Conservation (phyloP, 495 filamentous ascomycete genomes). For the Neurospora sp. region DNA sequence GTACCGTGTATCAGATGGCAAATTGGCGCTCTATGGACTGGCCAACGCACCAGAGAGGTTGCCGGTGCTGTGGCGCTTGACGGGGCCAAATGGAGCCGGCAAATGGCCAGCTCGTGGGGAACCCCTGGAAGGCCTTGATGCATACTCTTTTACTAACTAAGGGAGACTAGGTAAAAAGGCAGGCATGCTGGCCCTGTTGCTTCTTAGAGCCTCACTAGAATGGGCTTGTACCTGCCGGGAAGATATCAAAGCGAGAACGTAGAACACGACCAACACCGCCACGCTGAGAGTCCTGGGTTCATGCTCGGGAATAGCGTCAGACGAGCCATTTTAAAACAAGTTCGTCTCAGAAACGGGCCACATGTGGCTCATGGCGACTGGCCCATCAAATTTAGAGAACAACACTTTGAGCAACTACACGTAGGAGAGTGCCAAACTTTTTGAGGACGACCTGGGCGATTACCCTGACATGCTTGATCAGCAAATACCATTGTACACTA, state of each 20-base stretch:
- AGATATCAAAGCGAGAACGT: neutral
- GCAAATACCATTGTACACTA: neutral
- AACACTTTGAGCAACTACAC: neutral
- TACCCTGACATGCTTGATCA: neutral
- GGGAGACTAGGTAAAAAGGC: neutral
- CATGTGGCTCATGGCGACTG: neutral
- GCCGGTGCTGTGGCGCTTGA: neutral
- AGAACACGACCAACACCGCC: neutral
- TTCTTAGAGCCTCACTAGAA: neutral
- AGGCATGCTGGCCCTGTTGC: neutral
- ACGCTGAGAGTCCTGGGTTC: neutral
- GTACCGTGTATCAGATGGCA: neutral
- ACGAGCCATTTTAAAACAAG: neutral
- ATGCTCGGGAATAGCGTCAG: neutral
- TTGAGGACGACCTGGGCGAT: neutral
- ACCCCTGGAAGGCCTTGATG: neutral
- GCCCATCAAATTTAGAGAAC: neutral
- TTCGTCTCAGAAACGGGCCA: neutral
- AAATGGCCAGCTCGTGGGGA: neutral
- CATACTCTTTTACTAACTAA: neutral
- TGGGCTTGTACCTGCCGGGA: neutral
- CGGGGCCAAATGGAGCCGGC: neutral
- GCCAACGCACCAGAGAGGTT: neutral
- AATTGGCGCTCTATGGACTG: neutral
- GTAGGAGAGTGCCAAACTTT: neutral